Percentiles rank a stretch among this genome's conserved stretches.
Evolutionary conservation across 2,329 filamentous ascomycete genomes (phyloP).

Genomic region (Sphaceloma murrayae): DNA sequence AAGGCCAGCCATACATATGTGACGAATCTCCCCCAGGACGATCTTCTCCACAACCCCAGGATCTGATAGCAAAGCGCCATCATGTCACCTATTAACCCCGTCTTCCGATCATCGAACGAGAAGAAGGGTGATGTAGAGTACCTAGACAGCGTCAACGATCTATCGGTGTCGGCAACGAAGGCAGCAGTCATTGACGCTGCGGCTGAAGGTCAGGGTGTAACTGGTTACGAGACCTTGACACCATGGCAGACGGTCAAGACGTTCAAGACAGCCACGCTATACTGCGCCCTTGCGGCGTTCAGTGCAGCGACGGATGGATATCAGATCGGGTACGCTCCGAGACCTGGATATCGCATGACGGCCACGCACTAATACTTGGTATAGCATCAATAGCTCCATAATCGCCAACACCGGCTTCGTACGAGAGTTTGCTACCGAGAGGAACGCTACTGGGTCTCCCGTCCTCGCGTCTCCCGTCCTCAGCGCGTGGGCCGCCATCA

Average conservation of each 20-base stretch:
- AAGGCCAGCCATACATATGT: neutral
- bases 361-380: no score
- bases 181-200: neutral
- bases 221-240: slow-evolving; percentile 1
- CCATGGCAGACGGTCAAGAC: slow-evolving; percentile 3
- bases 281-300: slow-evolving; percentile 1
- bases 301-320: slow-evolving; percentile 5
- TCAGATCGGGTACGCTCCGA: slow-evolving; percentile 3
- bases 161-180: no score
- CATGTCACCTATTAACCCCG: slow-evolving; percentile 7
- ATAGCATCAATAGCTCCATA: slow-evolving; percentile 2
- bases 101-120: neutral
- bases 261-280: neutral
- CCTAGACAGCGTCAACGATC: neutral
- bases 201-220: neutral
- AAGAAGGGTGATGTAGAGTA: neutral
- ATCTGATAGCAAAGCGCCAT: neutral
- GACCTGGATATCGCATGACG: neutral
- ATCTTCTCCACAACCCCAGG: neutral
- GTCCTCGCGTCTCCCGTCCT: slow-evolving; percentile 3
- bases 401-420: slow-evolving; percentile 10
- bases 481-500: slow-evolving; percentile 4
- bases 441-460: neutral
- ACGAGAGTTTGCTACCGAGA: neutral
- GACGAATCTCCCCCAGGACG: neutral